Conservation (phyloP, 208 protist genomes). For the Endotrypanum monterogeii region DNA sequence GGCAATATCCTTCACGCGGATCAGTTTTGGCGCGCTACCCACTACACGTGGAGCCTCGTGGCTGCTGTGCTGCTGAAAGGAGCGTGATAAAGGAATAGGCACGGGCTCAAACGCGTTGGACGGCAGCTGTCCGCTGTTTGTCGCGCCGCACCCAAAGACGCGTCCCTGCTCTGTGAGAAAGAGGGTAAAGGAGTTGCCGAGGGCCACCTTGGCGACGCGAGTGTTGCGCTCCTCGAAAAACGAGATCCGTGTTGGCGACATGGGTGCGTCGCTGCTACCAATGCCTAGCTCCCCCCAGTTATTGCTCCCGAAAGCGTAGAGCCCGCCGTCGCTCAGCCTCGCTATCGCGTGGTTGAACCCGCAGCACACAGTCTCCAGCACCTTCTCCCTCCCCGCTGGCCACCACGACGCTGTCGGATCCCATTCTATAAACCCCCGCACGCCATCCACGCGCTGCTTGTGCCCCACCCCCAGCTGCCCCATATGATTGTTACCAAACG, state of each 20-base stretch:
- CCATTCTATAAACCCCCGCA: slow-evolving; percentile 61
- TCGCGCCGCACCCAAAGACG: slow-evolving; percentile 75
- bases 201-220: slow-evolving; percentile 49
- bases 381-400: slow-evolving; percentile 19
- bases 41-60: slow-evolving; percentile 1
- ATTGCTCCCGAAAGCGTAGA: slow-evolving; percentile 74
- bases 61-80: slow-evolving; percentile 31
- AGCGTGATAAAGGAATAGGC: slow-evolving; percentile 51
- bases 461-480: slow-evolving; percentile 75
- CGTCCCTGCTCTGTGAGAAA: slow-evolving; percentile 66
- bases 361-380: slow-evolving; percentile 42
- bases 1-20: slow-evolving; percentile 67
- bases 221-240: slow-evolving; percentile 51
- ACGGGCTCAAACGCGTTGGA: slow-evolving; percentile 68
- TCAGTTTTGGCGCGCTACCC: slow-evolving; percentile 36
- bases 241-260: slow-evolving; percentile 50
- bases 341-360: slow-evolving; percentile 67
- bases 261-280: slow-evolving; percentile 57
- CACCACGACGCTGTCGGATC: slow-evolving; percentile 53
- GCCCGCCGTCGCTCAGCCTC: slow-evolving; percentile 42
- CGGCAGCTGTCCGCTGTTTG: slow-evolving; percentile 65
- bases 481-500: slow-evolving; percentile 77
- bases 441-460: slow-evolving; percentile 40
- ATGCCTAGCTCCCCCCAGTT: slow-evolving; percentile 77
- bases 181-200: slow-evolving; percentile 71